Base-by-base conservation (phyloP, 306 rosid species). In the Abrus pulchellus region DNA sequence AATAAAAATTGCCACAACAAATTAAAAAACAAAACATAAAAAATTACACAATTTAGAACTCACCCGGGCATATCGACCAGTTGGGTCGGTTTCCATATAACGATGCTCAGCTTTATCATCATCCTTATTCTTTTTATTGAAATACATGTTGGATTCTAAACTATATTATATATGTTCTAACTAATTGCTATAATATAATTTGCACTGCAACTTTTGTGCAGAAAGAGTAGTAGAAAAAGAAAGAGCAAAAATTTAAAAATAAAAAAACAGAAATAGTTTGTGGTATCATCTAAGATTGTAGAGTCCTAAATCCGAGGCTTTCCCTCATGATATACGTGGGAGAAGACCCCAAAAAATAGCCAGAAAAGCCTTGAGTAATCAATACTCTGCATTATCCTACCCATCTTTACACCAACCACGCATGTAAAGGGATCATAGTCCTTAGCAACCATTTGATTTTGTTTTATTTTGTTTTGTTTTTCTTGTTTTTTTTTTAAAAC, bases 61-160 rank as follows among this genome's bases (percentile, higher is more conserved):
- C 83, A 94, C 97, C 86, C 98, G 88, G 34, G 92, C 93, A 78
- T 92, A 94, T 34, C 98, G 86, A 88, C 89, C 86, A 65, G 90
- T 85, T 68, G 97, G 97, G 78, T 92, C 97, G 29, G 87, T 86
- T 83, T 94, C 98, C 12, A 82, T 85, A 68, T 92, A 92, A 61
- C 79, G 85, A 83, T 34, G 55, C 40, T 83, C 82, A 38, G 71
- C 78, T 41, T 75, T 70, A 76, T 52, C 57, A 61, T 72, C 87
- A 32, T 69, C 79, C 64, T 78, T 57, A 62, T 66, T 71, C 69
- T 83, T 72, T 80, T 78, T 85, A 65, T 74, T 65, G 69, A 56
- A 68, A 56, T 69, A 88, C 94, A 90, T 88, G 84, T 41, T 79
- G 77, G 72, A 54, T 56, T 43, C 55, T 33, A 9, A 13, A 9